These are phyloP conservation scores for Mycena vulgaris DNA, from an alignment of 768 basidiomycete species.

Conservation along the genomic window DNA sequence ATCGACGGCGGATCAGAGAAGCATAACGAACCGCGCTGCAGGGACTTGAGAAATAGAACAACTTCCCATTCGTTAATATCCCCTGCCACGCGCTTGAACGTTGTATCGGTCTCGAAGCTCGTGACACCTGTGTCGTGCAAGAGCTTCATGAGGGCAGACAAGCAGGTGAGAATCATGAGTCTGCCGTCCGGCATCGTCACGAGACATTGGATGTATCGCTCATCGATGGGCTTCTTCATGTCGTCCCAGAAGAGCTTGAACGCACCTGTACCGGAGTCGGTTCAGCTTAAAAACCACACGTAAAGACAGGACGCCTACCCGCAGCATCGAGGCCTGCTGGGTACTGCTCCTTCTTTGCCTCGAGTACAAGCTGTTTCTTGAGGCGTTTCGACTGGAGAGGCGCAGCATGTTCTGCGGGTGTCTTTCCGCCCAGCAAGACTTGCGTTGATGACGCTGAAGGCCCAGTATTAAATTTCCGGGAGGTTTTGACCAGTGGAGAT, in stretches of 20 bases:
- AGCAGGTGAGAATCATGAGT: constrained; percentile 22
- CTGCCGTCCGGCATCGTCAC: constrained; percentile 3
- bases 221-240: not conserved
- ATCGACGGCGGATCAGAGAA: not conserved
- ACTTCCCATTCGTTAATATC: constrained; percentile 32
- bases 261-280: not conserved
- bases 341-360: not conserved
- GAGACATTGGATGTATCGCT: constrained; percentile 11
- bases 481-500: not conserved
- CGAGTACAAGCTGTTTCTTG: constrained; percentile 7
- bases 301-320: not conserved
- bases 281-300: not conserved
- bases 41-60: constrained; percentile 17
- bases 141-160: constrained; percentile 21
- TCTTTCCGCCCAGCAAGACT: not conserved
- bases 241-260: constrained; percentile 17
- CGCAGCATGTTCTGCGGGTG: not conserved
- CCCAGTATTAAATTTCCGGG: not conserved
- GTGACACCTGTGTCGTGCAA: constrained; percentile 22
- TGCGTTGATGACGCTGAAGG: constrained; percentile 15
- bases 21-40: constrained; percentile 21
- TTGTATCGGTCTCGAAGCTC: constrained; percentile 29
- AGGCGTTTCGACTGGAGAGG: constrained; percentile 1
- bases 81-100: constrained; percentile 13
- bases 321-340: constrained; percentile 6